Base-by-base conservation (phyloP, 2,329 filamentous ascomycete species). In the Colletotrichum sp. region DNA sequence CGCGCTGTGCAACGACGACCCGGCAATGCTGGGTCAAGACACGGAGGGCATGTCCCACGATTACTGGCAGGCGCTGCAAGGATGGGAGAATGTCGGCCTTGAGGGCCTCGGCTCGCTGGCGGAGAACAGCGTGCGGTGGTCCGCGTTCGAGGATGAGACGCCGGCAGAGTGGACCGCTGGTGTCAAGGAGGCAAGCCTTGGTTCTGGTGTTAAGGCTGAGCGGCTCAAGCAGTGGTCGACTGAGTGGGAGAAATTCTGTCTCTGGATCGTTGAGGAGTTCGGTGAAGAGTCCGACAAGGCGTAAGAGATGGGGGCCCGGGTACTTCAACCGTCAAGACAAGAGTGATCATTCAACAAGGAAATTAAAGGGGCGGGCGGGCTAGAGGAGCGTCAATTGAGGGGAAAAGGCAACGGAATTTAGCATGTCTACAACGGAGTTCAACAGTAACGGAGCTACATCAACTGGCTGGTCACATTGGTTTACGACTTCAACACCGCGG, bases 1-100 rank as follows among this genome's bases (percentile, higher is more conserved):
- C 78, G 91, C 92, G 6, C 89, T 98, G 6, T 94, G 92, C 84
- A 96, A 96, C 81, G 95, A 97, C 82, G 94, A 96, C 80, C 95
- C 94, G 2, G 94, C 93, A 0, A 93, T 97, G 76, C 87, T 96
- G 2, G 94, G 95, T 12, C 94, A 96, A 80, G 94, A 93, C 67
- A 90, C 88, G 19, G 93, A 91, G 52, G 94, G 94, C n/a, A 91
- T 95, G 87, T 95, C 93, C 6, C 94, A 96, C 83, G 95, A 97
- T 83, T 96, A 96, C 85, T 98, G 94, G 94, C 94, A 96, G 84
- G 93, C 93, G 4, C 86, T 98, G 52, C 94, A 97, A 83, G 95
- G 94, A 0, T 95, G 95, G 90, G 92, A 96, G 77, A 96, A 95
- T 80, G 89, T 97, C 9, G 95, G 95, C 4, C 87, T 98, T 7